Base-by-base conservation (phyloP, 129 eudicot genomes). In the Ambrosia artemisiifolia region DNA sequence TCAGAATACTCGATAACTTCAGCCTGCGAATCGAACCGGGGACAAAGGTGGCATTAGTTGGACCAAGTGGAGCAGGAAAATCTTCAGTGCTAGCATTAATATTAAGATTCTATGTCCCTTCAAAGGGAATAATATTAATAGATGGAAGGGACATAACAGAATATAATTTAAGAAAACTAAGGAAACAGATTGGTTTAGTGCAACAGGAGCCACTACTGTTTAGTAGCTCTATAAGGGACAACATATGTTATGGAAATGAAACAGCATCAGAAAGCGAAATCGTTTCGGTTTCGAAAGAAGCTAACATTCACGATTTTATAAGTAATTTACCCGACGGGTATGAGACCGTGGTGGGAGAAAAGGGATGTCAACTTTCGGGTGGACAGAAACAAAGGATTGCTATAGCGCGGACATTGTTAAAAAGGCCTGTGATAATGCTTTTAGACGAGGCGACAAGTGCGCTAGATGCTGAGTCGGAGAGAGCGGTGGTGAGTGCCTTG, bases 371-470 rank as follows among this genome's bases (percentile, higher is more conserved):
- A 69, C 91, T 91, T 73, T 88, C 97, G 7, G 95, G 97, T 13
- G 97, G 97, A 54, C 95, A 91, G 43, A 91, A 91, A 61, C 97
- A 91, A 47, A 67, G 95, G 71, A 85, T 91, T 75, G 97, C 97
- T 11, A 87, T 91, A 71, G 89, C 97, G 0, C 82, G 95, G 68
- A 72, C 87, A 11, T 76, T 87, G 65, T 75, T 87, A 19, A 91
- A 87, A 76, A 91, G 74, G 49, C 91, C 97, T 6, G 89, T 86
- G 4, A 87, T 91, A 57, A 83, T 87, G 86, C 86, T 91, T 43
- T 88, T 91, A 5, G 91, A 87, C 78, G 97, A 91, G 67, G 95
- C 97, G 61, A 91, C 95, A 67, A 91, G 97, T 73, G 95, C 97
- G 13, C 89, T 91, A 7, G 97, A 90, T 73, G 95, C 97, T 0